Evolutionary conservation across 108 stramenopile species (phyloP).

Genomic region (Pseudonitzschia multistriata): DNA sequence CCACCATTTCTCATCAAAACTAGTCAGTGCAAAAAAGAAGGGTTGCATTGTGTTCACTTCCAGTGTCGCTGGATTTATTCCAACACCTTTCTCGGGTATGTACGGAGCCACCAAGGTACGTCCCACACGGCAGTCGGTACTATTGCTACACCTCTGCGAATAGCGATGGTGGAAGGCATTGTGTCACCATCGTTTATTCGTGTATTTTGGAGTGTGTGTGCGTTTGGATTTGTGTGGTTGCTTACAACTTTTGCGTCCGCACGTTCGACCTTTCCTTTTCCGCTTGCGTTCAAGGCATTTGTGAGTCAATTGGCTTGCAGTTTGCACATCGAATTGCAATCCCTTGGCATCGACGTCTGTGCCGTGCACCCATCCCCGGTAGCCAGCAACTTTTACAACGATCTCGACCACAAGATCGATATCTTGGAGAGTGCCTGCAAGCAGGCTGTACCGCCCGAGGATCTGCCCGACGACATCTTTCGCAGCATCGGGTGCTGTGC

Average conservation of each 20-base stretch:
- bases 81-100: slow-evolving; percentile 96
- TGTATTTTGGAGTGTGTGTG: too few species aligned
- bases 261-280: background rate
- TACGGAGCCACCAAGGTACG: slow-evolving; percentile 64
- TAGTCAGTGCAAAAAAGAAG: slow-evolving; percentile 70
- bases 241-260: too few species aligned
- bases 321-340: slow-evolving; percentile 84
- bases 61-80: slow-evolving; percentile 95
- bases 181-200: too few species aligned
- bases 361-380: slow-evolving; percentile 98
- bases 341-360: slow-evolving; percentile 94
- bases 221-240: too few species aligned
- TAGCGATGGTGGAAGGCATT: background rate
- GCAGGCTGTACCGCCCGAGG: slow-evolving; percentile 86
- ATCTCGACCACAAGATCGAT: slow-evolving; percentile 91
- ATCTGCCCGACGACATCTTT: slow-evolving; percentile 88
- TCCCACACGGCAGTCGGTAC: background rate
- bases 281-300: slow-evolving; percentile 95
- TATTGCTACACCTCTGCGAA: background rate
- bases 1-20: slow-evolving; percentile 86
- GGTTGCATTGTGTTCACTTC: slow-evolving; percentile 98
- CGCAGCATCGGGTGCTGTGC: slow-evolving; percentile 89
- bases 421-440: slow-evolving; percentile 89
- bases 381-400: slow-evolving; percentile 93
- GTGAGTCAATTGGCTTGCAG: slow-evolving; percentile 88